These are phyloP conservation scores for Astragalus glycyphyllos DNA, from an alignment of 306 rosid species.

Conservation along the genomic window DNA sequence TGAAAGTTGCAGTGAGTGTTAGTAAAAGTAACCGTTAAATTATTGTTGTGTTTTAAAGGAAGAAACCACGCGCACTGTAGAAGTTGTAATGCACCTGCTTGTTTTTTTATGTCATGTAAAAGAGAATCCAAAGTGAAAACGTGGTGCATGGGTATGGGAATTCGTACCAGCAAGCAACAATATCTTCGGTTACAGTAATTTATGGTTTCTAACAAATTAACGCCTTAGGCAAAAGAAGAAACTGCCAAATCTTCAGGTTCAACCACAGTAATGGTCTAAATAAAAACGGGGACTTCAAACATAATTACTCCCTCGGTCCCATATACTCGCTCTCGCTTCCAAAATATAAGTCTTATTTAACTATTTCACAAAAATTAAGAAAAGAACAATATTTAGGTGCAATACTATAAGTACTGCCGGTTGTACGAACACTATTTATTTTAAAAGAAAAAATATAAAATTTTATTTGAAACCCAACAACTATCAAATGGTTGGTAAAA, in stretches of 20 bases:
- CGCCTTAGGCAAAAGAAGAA: conserved; percentile 1
- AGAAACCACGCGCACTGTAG: conserved; percentile 13
- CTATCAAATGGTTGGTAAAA: no score
- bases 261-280: not conserved
- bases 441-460: no score
- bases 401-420: no score
- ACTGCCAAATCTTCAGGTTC: conserved; percentile 1
- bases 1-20: not conserved
- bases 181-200: conserved; percentile 2
- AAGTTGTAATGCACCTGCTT: not conserved
- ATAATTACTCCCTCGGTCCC: no score
- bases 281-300: not conserved
- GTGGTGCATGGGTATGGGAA: not conserved
- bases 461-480: no score
- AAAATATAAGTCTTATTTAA: no score
- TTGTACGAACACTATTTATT: no score
- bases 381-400: no score
- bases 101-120: not conserved
- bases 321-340: no score
- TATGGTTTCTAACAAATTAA: not conserved
- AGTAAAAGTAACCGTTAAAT: not conserved
- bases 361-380: no score
- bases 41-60: not conserved
- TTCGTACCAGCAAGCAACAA: not conserved
- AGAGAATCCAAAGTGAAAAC: conserved; percentile 33